Base-by-base conservation (phyloP, 2,329 filamentous ascomycete genomes). In the Fusarium floridanum region DNA sequence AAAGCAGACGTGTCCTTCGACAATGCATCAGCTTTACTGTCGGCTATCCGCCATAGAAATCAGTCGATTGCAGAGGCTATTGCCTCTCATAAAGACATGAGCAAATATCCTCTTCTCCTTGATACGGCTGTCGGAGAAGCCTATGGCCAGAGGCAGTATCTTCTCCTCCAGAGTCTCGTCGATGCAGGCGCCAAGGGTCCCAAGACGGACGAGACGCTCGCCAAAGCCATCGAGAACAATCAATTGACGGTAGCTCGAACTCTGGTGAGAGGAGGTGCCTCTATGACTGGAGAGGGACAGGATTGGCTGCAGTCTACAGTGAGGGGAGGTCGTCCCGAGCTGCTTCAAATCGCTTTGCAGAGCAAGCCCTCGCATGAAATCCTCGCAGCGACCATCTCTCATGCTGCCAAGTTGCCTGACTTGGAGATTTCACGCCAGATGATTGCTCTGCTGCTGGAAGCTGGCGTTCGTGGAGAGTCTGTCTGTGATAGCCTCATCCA, bases 111-210 rank as follows among this genome's bases (percentile, higher is more conserved):
- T 17, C 9, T 5, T 9, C 29, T 71, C 3, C 41, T 68, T 2
- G 68, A 71, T 32, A 36, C 9, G 3, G 50, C 41, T 16, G 27
- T 71, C 6, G 65, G 57, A 20, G 20, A 59, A 17, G 68, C 68
- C n/a, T 71, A 71, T 24, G 20, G 29, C n/a, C 32, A 32, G 10
- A 45, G 27, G 48, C 66, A 66, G 22, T 60, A 65, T 20, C 24
- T 32, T 6, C 48, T 65, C 20, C n/a, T 71, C 2, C 14, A n/a
- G 5, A 24, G 22, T 10, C 68, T 66, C 34, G 56, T 68, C 2
- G 20, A 22, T 8, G 57, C 22, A 16, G 68, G 68, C 29, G 68
- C 65, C 7, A 65, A 63, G 34, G 68, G 68, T 11, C 32, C 61
- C 17, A 61, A 48, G 20, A 63, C 50, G 16, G 50, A 68, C 22